phyloP scores from a whole-genome alignment of 768 basidiomycete species.

The Exidia glandulosa region DNA sequence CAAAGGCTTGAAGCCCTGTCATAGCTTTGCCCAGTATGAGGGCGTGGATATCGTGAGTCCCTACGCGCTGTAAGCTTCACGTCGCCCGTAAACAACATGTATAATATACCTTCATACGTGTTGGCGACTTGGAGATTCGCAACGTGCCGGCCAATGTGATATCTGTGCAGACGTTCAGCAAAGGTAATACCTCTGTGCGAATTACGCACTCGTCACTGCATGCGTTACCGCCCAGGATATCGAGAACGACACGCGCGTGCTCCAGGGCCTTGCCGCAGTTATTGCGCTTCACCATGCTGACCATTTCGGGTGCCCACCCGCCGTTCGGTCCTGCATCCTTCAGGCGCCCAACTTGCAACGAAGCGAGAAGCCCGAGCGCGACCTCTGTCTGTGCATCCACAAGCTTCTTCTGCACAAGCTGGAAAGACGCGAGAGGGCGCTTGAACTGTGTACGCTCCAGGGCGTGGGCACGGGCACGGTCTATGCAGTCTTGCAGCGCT shows the following conservation, averaged over 20 bases:
- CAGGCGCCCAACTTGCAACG: conserved; percentile 66
- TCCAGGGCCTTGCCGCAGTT: conserved; percentile 90
- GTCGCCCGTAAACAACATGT: neutral
- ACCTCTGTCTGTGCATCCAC: conserved; percentile 87
- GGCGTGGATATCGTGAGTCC: conserved; percentile 78
- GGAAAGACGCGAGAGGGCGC: conserved; percentile 85
- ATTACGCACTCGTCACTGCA: conserved; percentile 74
- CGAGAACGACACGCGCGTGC: conserved; percentile 70
- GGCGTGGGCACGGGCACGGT: conserved; percentile 68
- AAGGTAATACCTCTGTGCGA: neutral
- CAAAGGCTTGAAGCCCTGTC: conserved; percentile 81
- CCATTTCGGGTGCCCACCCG: conserved; percentile 73
- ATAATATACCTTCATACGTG: conserved; percentile 71
- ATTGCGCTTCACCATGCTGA: conserved; percentile 89
- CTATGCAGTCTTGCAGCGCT: conserved; percentile 83
- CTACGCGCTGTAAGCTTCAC: conserved; percentile 18
- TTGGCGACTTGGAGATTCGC: conserved; percentile 93
- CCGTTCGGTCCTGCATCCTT: conserved; percentile 59
- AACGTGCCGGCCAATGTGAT: conserved; percentile 89
- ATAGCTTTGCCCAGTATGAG: conserved; percentile 90
- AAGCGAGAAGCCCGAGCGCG: conserved; percentile 64
- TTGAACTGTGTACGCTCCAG: conserved; percentile 86
- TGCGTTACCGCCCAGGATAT: conserved; percentile 91
- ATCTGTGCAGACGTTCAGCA: conserved; percentile 35
- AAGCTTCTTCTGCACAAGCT: conserved; percentile 96